Base-by-base conservation (phyloP, 331 rosid species). In the Rhamnella rubrinervis region DNA sequence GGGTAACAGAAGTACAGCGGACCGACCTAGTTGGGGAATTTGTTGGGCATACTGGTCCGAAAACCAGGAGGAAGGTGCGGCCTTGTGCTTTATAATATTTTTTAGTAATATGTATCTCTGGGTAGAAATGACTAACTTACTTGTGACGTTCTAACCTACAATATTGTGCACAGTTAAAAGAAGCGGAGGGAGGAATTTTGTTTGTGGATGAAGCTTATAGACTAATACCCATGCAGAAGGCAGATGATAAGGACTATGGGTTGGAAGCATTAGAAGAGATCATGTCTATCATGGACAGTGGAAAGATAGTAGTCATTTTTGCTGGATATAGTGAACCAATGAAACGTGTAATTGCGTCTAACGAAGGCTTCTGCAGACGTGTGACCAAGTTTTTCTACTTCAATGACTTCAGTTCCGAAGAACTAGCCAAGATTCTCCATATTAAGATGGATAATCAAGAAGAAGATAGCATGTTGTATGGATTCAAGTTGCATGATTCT, bases 1-100 rank as follows among this genome's bases (percentile, higher is more conserved):
- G 75, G 77, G 99, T 95, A 72, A 95, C 93, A 21, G 99, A 95
- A 80, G 99, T 95, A 44, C 99, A 91, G 68, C 79, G 99, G 14
- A 95, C 97, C 3, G 99, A 95, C 79, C 86, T 95, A 85, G 96
- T 95, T 51, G 99, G 97, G n/a, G 99, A 95, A 75, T 91, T 89
- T 74, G 96, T 95, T 35, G 99, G 99, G 71, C 99, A 95, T 44
- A 95, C 99, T 15, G 99, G 99, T 72, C 97, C 97, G 6, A 91
- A 95, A 79, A 89, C 99, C 62, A 86, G 97, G 81, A 84, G 84
- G 61, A 95, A 86, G 97, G 97, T 95, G 72, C 39, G 66, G 40
- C 7, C 44, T 61, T 7, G 7, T 17, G 38, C 47, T 61, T 49
- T 65, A 11, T 9, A 7, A 9, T 44, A 9, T 44, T 44, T 44